Base-by-base conservation (phyloP, 2,329 filamentous ascomycete species). In the Cytospora piceicola region DNA sequence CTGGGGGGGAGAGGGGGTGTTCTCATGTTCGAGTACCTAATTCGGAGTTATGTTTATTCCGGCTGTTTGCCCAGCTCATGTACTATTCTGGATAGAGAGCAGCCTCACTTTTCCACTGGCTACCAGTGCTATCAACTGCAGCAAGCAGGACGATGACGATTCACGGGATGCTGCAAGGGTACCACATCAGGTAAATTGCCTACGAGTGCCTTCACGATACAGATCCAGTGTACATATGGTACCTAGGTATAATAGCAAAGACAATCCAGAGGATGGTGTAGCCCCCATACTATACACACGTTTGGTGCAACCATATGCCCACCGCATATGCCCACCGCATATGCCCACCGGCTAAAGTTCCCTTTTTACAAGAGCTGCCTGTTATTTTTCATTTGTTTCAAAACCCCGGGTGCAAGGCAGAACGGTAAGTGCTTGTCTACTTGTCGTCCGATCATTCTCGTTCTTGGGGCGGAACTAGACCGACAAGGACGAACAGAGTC, bases 81-180 rank as follows among this genome's bases (percentile, higher is more conserved):
- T n/a, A n/a, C n/a, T 49, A 14, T 24, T 24, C 12, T 49, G 11
- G 46, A n/a, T 22, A 49, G 46, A 22, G n/a, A 58, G 63, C 64
- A 56, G 58, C 64, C 64, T 66, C 59, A 66, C 59, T 66, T 63
- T 60, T 66, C 51, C 49, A 27, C 30, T 49, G 61, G 61, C 62
- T 67, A 53, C 62, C 64, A 65, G 36, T 53, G 61, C 62, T 67
- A 53, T 58, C 64, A 65, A 49, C 58, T 53, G n/a, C 39, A 36
- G 34, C 34, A 15, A 11, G 11, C 22, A 54, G 24, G 24, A 7
- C 32, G 27, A 7, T 46, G 27, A 24, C 59, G 60, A 46, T 39
- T 51, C 32, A 52, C 52, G 29, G 32, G 27, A 29, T 14, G 53
- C 11, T 63, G 46, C 46, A 24, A 49, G 46, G 6, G 46, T 36